Base-by-base conservation (phyloP, 805 yeast species). In the Yarrowia sp. region DNA sequence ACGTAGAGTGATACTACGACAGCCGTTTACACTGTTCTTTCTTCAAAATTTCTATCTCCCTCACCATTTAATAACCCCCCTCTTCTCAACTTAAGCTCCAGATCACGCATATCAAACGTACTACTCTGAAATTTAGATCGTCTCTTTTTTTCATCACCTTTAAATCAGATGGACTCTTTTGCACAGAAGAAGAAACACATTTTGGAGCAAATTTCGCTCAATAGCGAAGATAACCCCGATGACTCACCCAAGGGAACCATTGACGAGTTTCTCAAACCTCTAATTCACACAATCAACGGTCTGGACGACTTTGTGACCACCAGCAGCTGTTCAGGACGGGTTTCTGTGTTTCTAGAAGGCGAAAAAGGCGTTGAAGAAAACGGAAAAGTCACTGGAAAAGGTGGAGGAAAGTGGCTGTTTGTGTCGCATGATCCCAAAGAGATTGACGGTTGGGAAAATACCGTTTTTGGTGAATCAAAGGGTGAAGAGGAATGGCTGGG, bases 271-370 rank as follows among this genome's bases (percentile, higher is more conserved):
- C 88, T 96, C 73, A 74, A 88, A 12, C 97, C 97, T 2, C 82
- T 92, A 19, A 90, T 92, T 70, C 77, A 85, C 15, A 75, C 87
- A 15, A 88, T 92, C 72, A 92, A 92, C 74, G 72, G 83, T 2
- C 85, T 86, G 72, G 73, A 78, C 0, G 86, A 89, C 71, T 84
- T 89, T 86, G 95, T 92, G 11, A 91, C 97, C 2, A 92, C 97
- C 0, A 90, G 96, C 1, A 88, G 95, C 16, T 92, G 97, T 72
- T 90, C 97, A 0, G 97, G 97, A 2, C 81, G 97, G 74, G 88
- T 91, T 1, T 87, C 94, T 69, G 92, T 92, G 0, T 92, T 89
- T 75, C 79, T 89, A 1, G 97, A 91, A 75, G 97, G 97, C 2
- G 77, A 78, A 10, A 90, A 90, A 72, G 65, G 64, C 32, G 32